Conservation (phyloP, 139 green algal species). For the Bryopsis sp. region DNA sequence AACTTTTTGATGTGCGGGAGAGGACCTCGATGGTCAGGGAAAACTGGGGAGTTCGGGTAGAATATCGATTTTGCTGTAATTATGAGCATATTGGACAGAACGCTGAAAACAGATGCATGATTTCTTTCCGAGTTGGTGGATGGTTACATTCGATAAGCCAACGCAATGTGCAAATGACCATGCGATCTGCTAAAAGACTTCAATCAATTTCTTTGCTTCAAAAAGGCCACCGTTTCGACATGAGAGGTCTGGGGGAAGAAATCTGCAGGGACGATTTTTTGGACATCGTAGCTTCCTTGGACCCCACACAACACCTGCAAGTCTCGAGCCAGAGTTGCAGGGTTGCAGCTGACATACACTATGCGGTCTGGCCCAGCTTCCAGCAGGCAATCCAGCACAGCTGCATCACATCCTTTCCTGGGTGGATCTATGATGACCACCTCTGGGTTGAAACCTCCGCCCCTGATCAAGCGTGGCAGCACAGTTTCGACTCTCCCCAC, state of each 20-base stretch:
- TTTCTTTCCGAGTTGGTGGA: too few species aligned
- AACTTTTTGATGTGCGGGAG: too few species aligned
- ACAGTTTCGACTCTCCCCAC: not conserved
- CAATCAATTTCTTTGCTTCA: not conserved
- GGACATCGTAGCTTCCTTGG: not conserved
- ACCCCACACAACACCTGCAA: not conserved
- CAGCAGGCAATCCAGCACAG: not conserved
- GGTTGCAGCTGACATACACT: conserved; percentile 6
- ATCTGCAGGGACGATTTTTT: not conserved
- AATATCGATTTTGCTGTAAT: too few species aligned
- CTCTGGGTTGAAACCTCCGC: not conserved
- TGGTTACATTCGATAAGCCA: too few species aligned
- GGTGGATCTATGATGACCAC: not conserved
- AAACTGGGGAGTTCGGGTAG: too few species aligned
- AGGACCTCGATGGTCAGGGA: too few species aligned
- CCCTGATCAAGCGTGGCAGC: too few species aligned
- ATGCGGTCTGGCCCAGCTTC: not conserved
- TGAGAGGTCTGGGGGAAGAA: conserved; percentile 6
- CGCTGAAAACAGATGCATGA: too few species aligned
- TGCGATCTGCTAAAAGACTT: too few species aligned
- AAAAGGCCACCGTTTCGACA: not conserved
- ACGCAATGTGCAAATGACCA: too few species aligned
- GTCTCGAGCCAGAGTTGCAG: not conserved
- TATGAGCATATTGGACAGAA: too few species aligned
- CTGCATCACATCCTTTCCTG: not conserved